phyloP scores from a whole-genome alignment of 75 land plant species.

The Isoetes taiwanensis region DNA sequence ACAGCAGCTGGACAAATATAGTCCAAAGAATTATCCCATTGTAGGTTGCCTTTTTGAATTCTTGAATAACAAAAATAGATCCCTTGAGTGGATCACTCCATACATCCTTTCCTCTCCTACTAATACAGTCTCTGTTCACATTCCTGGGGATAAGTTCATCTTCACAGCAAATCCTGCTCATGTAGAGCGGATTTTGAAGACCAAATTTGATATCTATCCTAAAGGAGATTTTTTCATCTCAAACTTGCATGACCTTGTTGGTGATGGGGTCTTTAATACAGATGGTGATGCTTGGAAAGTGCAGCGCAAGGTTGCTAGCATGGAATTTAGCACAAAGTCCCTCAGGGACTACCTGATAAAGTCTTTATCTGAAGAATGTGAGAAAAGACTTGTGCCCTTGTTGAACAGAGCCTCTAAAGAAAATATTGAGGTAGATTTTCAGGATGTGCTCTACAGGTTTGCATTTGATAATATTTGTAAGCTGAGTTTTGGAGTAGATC shows the following conservation, averaged over 20 bases:
- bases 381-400: not conserved
- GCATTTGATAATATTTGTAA: slow-evolving; percentile 5
- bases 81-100: not conserved
- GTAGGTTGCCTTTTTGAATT: not conserved
- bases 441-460: not conserved
- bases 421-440: not conserved
- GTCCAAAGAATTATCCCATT: not conserved
- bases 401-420: not conserved
- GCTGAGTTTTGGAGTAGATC: slow-evolving; percentile 1
- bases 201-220: not conserved
- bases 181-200: not conserved
- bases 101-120: not conserved
- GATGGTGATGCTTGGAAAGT: not conserved
- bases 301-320: not conserved
- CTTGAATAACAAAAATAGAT: not conserved
- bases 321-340: not conserved
- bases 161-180: not conserved
- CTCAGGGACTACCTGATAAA: not conserved
- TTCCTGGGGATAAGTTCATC: not conserved
- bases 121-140: not conserved
- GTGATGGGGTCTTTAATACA: slow-evolving; percentile 1
- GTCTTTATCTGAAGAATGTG: not conserved
- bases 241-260: not conserved
- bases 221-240: not conserved
- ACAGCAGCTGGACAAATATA: too few relatives aligned